Evolutionary conservation across 2,329 filamentous ascomycete genomes (phyloP).

Genomic region (Pseudogymnoascus sp.): DNA sequence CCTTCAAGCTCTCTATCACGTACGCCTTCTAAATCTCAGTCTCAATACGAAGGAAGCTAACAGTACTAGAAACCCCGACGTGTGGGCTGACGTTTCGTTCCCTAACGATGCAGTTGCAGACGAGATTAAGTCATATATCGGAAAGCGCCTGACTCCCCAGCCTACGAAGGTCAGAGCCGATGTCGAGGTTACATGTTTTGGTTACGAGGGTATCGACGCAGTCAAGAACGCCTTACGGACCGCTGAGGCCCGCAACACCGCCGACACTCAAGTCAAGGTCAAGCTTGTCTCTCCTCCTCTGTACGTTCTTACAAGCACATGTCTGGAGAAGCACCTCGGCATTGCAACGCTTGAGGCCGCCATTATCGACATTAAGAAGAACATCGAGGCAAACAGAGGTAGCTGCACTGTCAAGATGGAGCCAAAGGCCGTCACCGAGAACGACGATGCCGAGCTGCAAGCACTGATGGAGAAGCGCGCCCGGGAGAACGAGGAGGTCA

Average conservation of each 20-base stretch:
- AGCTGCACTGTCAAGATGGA: constrained; percentile 92
- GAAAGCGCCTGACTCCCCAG: constrained; percentile 92
- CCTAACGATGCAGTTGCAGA: constrained; percentile 75
- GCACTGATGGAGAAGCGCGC: constrained; percentile 99
- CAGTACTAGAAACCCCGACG: constrained; percentile 67
- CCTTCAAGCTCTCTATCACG: constrained; percentile 99
- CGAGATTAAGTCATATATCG: constrained; percentile 89
- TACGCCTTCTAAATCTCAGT: constrained; percentile 36
- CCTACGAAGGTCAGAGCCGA: constrained; percentile 98
- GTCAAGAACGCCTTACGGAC: constrained; percentile 87
- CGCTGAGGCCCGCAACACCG: constrained; percentile 86
- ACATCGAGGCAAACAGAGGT: constrained; percentile 70
- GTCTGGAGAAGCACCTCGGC: constrained; percentile 82
- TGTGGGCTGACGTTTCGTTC: constrained; percentile 91
- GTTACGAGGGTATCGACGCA: constrained; percentile 96
- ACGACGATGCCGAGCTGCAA: constrained; percentile 92
- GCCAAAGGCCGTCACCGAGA: constrained; percentile 97
- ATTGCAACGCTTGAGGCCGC: constrained; percentile 80
- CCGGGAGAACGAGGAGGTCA: constrained; percentile 95
- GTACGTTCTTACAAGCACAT: constrained; percentile 92
- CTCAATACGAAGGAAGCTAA: constrained; percentile 16
- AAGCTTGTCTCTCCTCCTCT: constrained; percentile 95
- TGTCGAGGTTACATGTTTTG: constrained; percentile 90
- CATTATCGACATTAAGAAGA: constrained; percentile 75
- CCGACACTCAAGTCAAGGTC: constrained; percentile 92